These are phyloP conservation scores for Yamadazyma songkhlaensis DNA, from an alignment of 1,139 yeast species.

Conservation along the genomic window DNA sequence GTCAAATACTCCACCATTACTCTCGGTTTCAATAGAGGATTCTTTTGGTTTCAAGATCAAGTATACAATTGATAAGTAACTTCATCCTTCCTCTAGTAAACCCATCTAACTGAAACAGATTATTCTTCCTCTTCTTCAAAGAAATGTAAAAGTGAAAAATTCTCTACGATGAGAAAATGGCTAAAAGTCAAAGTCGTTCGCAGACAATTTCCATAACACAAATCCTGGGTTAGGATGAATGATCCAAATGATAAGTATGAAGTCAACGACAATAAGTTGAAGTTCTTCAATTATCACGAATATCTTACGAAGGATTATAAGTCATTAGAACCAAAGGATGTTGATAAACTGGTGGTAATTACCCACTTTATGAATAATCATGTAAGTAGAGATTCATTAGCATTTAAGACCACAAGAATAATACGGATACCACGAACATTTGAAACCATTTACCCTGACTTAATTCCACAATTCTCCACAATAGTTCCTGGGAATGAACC, in stretches of 20 bases:
- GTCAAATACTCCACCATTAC: too few species aligned
- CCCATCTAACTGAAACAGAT: too few species aligned
- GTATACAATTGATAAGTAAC: too few species aligned
- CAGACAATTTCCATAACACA: too few species aligned
- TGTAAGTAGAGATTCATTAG: slow-evolving; percentile 22
- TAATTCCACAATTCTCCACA: slow-evolving; percentile 59
- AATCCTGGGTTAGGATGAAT: slow-evolving; percentile 2
- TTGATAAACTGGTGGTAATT: slow-evolving; percentile 37
- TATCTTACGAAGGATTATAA: slow-evolving; percentile 37
- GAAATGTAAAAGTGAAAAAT: neutral
- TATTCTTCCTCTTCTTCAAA: too few species aligned
- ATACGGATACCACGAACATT: slow-evolving; percentile 62
- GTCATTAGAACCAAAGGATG: slow-evolving; percentile 11
- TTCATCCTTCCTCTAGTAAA: too few species aligned
- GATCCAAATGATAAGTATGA: slow-evolving; percentile 7
- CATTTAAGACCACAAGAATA: slow-evolving; percentile 46
- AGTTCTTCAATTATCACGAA: slow-evolving; percentile 69
- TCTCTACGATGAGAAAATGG: neutral
- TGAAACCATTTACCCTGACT: slow-evolving; percentile 27
- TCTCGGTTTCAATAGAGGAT: too few species aligned
- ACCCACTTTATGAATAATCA: slow-evolving; percentile 67
- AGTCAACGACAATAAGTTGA: slow-evolving; percentile 11
- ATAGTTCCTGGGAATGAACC: slow-evolving; percentile 64
- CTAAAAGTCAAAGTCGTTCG: neutral
- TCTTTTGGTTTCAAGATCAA: too few species aligned